These are phyloP conservation scores for Iberis pinnata DNA, from an alignment of 345 rosid genomes.

Conservation along the genomic window DNA sequence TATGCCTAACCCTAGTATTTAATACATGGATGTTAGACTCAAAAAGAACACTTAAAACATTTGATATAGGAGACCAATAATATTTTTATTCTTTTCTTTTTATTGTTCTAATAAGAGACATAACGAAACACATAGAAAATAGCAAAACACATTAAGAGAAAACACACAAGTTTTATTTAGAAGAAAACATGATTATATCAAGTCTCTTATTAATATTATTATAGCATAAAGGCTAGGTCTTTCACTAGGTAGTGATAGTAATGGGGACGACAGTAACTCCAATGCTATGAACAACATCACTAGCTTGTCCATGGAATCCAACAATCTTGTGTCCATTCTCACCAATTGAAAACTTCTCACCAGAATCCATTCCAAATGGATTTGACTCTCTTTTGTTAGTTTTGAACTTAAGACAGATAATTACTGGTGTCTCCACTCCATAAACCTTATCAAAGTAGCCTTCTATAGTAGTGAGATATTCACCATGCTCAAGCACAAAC, in stretches of 20 bases:
- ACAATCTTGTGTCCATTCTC: constrained; percentile 20
- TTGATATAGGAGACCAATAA: no score
- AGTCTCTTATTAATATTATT: no score
- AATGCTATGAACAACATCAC: constrained; percentile 22
- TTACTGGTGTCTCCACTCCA: constrained; percentile 2
- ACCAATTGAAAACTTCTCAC: constrained; percentile 14
- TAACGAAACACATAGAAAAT: no score
- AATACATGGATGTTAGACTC: no score
- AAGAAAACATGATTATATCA: no score
- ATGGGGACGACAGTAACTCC: constrained; percentile 27
- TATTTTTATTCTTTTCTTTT: no score
- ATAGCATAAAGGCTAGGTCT: no score
- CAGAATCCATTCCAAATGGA: constrained; percentile 14
- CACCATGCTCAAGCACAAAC: constrained; percentile 28
- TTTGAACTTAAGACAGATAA: constrained; percentile 17
- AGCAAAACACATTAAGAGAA: no score
- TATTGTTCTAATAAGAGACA: no score
- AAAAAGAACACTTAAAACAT: no score
- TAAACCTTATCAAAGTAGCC: constrained; percentile 20
- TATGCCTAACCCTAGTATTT: no score
- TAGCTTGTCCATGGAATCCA: constrained; percentile 27
- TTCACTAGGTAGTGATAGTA: constrained; percentile 12
- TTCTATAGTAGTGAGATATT: constrained; percentile 19
- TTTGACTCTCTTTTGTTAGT: constrained; percentile 25
- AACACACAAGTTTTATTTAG: neutral